Conservation (phyloP, 106 monocot genomes). For the Ottelia alismoides region DNA sequence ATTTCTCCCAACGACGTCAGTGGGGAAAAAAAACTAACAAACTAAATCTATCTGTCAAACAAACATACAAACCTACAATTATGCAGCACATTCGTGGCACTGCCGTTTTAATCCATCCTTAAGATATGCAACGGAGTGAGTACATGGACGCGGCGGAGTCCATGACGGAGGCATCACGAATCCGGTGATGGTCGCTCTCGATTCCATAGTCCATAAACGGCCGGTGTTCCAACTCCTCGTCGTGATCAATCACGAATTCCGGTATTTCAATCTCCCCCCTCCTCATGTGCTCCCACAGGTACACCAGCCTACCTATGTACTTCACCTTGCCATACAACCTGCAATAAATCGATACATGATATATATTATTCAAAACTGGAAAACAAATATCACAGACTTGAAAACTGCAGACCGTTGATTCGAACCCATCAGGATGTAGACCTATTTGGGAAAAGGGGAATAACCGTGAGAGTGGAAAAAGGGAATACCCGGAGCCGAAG, state of each 20-base stretch:
- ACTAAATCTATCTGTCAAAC: too few relatives aligned
- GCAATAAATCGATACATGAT: too few relatives aligned
- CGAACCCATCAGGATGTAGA: too few relatives aligned
- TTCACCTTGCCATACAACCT: constrained; percentile 76
- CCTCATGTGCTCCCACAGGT: constrained; percentile 55
- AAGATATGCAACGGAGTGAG: constrained; percentile 64
- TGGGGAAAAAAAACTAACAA: too few relatives aligned
- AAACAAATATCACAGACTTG: too few relatives aligned
- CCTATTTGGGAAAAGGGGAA: too few relatives aligned
- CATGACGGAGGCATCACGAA: constrained; percentile 53
- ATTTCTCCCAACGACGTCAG: too few relatives aligned
- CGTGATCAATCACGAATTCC: constrained; percentile 75
- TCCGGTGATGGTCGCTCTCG: constrained; percentile 28
- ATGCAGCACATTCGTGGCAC: not conserved
- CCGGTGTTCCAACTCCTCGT: constrained; percentile 64
- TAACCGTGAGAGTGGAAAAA: too few relatives aligned
- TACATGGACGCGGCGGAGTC: constrained; percentile 61
- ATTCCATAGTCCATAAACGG: constrained; percentile 88
- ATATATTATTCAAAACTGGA: too few relatives aligned
- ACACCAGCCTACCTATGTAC: constrained; percentile 75
- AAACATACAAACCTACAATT: too few relatives aligned
- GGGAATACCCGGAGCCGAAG: constrained; percentile 73
- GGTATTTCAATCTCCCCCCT: constrained; percentile 52
- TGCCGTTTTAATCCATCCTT: too few relatives aligned
- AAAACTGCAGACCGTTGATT: too few relatives aligned